Evolutionary conservation across 176 grass and related monocot genomes (phyloP).

Genomic region (Carex myosuroides): DNA sequence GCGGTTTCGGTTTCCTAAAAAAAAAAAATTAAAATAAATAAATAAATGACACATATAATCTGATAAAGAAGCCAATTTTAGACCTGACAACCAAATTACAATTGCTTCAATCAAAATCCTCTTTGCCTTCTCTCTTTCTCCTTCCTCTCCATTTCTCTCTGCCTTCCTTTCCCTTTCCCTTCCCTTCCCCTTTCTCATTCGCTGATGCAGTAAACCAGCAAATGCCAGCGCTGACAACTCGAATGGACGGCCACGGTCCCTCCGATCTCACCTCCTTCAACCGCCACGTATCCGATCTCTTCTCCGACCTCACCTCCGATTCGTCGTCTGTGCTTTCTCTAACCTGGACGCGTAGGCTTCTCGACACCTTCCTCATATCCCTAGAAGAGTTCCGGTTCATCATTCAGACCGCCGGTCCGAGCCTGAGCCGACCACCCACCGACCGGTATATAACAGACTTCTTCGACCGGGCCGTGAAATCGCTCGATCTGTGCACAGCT

Average conservation of each 20-base stretch:
- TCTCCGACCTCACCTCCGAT: conserved; percentile 11
- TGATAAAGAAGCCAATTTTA: not conserved
- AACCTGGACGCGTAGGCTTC: conserved; percentile 48
- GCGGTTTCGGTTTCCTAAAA: not conserved
- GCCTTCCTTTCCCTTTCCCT: conserved; percentile 37
- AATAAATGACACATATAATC: not conserved
- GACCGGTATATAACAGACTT: conserved; percentile 73
- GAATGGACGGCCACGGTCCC: conserved; percentile 23
- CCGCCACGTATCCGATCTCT: conserved; percentile 39
- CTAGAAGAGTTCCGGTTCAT: conserved; percentile 78
- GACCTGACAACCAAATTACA: not conserved
- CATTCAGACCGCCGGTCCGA: conserved; percentile 4
- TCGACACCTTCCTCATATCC: conserved; percentile 63
- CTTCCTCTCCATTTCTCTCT: conserved; percentile 1
- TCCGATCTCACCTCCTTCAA: conserved; percentile 9
- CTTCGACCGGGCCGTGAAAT: conserved; percentile 85
- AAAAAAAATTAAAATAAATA: not conserved
- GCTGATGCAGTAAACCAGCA: not conserved
- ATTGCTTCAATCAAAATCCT: conserved; percentile 20
- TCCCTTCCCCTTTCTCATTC: not conserved
- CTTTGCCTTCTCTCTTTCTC: conserved; percentile 40
- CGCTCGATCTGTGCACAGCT: conserved; percentile 96
- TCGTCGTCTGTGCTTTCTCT: conserved; percentile 43
- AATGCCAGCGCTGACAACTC: conserved; percentile 14
- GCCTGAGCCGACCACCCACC: conserved; percentile 30